These are phyloP conservation scores for Alternaria sp. DNA, from an alignment of 2,329 filamentous ascomycete genomes.

Conservation along the genomic window DNA sequence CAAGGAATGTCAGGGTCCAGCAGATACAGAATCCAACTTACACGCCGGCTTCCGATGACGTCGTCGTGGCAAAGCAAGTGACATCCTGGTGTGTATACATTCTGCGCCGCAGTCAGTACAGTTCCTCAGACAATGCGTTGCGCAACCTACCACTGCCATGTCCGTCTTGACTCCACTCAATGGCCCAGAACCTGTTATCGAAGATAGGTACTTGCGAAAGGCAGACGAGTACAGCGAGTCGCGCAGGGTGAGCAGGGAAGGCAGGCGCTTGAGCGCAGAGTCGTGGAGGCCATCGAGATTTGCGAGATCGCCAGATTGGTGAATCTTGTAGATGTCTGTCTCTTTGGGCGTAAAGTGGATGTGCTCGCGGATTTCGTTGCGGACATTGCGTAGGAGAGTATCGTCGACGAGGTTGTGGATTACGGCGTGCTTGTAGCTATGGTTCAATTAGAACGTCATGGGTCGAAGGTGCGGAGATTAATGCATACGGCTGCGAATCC, in stretches of 20 bases:
- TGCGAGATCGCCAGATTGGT: slow-evolving; percentile 95
- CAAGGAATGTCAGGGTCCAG: slow-evolving; percentile 90
- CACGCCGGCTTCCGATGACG: slow-evolving; percentile 93
- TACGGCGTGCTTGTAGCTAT: slow-evolving; percentile 87
- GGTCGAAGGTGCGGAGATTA: neutral
- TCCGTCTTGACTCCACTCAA: slow-evolving; percentile 94
- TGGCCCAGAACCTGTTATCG: slow-evolving; percentile 83
- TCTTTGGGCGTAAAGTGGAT: slow-evolving; percentile 98
- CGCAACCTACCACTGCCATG: slow-evolving; percentile 77
- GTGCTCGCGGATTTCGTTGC: slow-evolving; percentile 85
- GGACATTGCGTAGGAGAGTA: slow-evolving; percentile 81
- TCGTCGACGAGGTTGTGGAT: slow-evolving; percentile 83
- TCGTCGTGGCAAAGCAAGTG: slow-evolving; percentile 97
- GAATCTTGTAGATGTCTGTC: slow-evolving; percentile 99
- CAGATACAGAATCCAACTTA: slow-evolving; percentile 97
- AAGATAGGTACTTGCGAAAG: slow-evolving; percentile 87
- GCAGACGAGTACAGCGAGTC: slow-evolving; percentile 90
- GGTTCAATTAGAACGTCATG: slow-evolving; percentile 7
- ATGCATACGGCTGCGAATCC: slow-evolving; percentile 47
- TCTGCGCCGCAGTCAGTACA: slow-evolving; percentile 50
- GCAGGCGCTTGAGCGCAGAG: slow-evolving; percentile 81
- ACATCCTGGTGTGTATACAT: slow-evolving; percentile 95
- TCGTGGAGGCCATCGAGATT: slow-evolving; percentile 95
- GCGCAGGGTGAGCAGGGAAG: slow-evolving; percentile 87
- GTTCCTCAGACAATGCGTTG: neutral